These are phyloP conservation scores for Prunus yedoensis DNA, from an alignment of 331 rosid species.

Conservation along the genomic window DNA sequence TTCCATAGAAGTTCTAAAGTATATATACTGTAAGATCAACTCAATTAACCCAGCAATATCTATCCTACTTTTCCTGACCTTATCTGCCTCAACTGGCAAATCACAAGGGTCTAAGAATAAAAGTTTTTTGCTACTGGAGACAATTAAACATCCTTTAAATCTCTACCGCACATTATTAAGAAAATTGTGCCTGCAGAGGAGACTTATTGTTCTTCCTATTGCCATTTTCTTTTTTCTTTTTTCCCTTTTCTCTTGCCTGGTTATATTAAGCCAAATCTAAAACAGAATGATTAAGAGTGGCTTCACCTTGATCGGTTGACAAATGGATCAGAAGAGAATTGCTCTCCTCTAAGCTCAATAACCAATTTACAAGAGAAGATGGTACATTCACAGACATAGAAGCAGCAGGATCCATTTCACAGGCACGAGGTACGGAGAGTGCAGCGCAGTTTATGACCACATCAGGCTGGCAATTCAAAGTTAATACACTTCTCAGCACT, in stretches of 20 bases:
- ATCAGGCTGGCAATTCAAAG: slow-evolving; percentile 67
- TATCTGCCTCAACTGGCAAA: background rate
- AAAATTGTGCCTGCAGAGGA: background rate
- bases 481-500: slow-evolving; percentile 32
- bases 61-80: background rate
- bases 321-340: slow-evolving; percentile 65
- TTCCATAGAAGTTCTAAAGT: background rate
- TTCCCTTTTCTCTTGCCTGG: background rate
- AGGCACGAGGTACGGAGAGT: slow-evolving; percentile 77
- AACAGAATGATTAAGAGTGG: background rate
- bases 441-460: slow-evolving; percentile 90
- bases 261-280: background rate
- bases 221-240: background rate
- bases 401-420: slow-evolving; percentile 71
- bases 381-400: slow-evolving; percentile 85
- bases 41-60: background rate
- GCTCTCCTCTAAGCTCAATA: slow-evolving; percentile 49
- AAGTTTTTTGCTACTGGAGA: background rate
- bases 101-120: background rate
- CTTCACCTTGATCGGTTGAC: slow-evolving; percentile 91
- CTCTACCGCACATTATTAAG: background rate
- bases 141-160: background rate
- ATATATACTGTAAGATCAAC: background rate
- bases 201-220: background rate
- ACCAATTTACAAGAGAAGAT: slow-evolving; percentile 71